Base-by-base conservation (phyloP, 208 protist genomes). In the Leishmania aethiopica region DNA sequence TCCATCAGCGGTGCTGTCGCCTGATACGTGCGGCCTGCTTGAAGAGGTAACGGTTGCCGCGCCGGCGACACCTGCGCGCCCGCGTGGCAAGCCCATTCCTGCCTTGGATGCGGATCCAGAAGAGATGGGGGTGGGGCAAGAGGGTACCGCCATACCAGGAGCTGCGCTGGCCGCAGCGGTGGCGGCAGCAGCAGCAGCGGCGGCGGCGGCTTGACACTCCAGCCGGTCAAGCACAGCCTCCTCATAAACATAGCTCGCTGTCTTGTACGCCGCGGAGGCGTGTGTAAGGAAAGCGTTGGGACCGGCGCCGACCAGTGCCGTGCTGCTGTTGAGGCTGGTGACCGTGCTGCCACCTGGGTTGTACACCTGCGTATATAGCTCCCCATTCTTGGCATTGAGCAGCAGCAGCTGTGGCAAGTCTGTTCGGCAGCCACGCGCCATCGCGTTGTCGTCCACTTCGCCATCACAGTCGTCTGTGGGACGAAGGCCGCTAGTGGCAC, bases 291-390 rank as follows among this genome's bases (percentile, higher is more conserved):
- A 93, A n/a, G 90, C 77, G 80, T 94, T 94, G 35, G 91, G 91
- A 32, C 93, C 93, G 3, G 85, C 83, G 37, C 81, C 86, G 42
- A 82, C 88, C 5, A 96, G 55, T 15, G 86, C 75, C 37, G 75
- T 70, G 55, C 81, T 67, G 22, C 84, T 86, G 75, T 76, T 84
- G 64, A 88, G 57, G 37, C 89, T 85, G 17, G 86, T 86, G 32
- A 87, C 79, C 11, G 71, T 83, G 64, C 82, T 86, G 22, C 86
- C 89, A 40, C 70, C 60, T 1, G 84, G 87, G 57, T 84, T 89
- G 82, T 91, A 93, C 25, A 93, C 90, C 82, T 94, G 93, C 49
- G 84, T 70, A 83, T 96, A 93, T 49, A 96, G 77, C 75, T 94
- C 87, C 0, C 93, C 93, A 69, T 90, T 89, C 28, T 86, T 81